Percentiles rank a stretch among this genome's conserved stretches.
These are phyloP conservation scores for Mediolabrus comicus DNA, from an alignment of 108 stramenopile genomes.

Conservation along the genomic window DNA sequence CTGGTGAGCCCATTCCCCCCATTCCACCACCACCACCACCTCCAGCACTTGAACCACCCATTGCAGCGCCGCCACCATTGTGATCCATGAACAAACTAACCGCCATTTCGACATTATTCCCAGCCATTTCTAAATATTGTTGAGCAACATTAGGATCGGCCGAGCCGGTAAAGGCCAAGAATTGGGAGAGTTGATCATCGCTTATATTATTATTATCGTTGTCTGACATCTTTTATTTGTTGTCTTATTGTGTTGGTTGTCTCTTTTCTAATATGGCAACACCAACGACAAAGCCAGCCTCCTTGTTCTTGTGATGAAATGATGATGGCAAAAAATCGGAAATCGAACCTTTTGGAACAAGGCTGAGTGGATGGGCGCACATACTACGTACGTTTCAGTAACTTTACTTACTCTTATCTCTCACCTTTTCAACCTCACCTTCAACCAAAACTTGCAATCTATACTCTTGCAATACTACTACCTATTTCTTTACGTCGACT, in stretches of 20 bases:
- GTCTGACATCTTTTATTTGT: neutral
- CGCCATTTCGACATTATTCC: conserved; percentile 70
- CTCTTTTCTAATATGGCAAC: too few relatives aligned
- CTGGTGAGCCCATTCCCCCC: neutral
- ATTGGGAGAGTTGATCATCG: conserved; percentile 57
- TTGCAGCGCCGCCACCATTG: conserved; percentile 23
- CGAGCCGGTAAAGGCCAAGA: conserved; percentile 75
- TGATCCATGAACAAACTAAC: conserved; percentile 76
- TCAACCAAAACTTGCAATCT: too few relatives aligned
- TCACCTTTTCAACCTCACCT: too few relatives aligned
- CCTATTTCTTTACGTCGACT: too few relatives aligned
- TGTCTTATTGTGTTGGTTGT: neutral
- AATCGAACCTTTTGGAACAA: too few relatives aligned
- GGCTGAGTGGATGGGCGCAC: too few relatives aligned
- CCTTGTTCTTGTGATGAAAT: too few relatives aligned
- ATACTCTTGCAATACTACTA: too few relatives aligned
- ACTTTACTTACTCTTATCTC: too few relatives aligned
- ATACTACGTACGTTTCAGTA: too few relatives aligned
- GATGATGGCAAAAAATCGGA: too few relatives aligned
- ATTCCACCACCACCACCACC: conserved; percentile 12
- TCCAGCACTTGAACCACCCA: conserved; percentile 29
- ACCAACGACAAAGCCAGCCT: too few relatives aligned
- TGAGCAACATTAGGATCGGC: conserved; percentile 54
- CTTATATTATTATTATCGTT: neutral
- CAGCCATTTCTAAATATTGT: conserved; percentile 85